Evolutionary conservation across 2,329 filamentous ascomycete genomes (phyloP), one percentile per base, ranked within the genome.

Genomic region (Epichloe gansuensis): DNA sequence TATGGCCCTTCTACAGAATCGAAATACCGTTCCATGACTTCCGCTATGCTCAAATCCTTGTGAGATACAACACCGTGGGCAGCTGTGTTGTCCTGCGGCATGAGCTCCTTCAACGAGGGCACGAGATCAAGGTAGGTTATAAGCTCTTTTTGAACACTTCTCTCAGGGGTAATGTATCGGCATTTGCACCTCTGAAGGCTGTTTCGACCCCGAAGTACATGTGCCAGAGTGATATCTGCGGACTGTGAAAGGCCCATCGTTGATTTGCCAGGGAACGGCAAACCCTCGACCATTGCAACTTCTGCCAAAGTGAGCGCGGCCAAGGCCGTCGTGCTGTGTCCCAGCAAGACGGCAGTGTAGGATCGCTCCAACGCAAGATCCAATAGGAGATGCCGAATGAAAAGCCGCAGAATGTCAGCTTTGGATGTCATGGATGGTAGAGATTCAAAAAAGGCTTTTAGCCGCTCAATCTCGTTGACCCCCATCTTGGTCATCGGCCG

Each of bases 1-100:
- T 94, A 96, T 54, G 85, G 86, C 58, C 82, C 80, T 65, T 95
- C 91, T 15, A 95, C 67, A 41, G 88, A 42, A 58, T 82, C 80
- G 62, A 98, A 95, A 67, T 96, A 98, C 53, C 89, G 83, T 54
- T 77, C 72, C 84, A 97, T 91, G 51, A 98, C 78, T 59, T 91
- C 85, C 63, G 96, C 90, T 61, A 98, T 96, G 46, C 89, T 94
- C 46, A 88, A 78, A 58, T 89, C 85, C 63, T 84, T 87, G 59
- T 85, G 82, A 35, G 80, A 86, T 3, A 82, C 68, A 63, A 85
- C 67, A 49, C 67, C 65, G 17, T 53, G 59, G 49, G 66, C 54
- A 28, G 50, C 54, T 31, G 54, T 53, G 45, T 58, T 56, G 58
- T 72, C 65, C 48, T 68, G 63, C n/a, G 72, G 69, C 23, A 75